These are phyloP conservation scores for Cryptococcus sp. DNA, from an alignment of 1,284 basidiomycete genomes.

Conservation along the genomic window DNA sequence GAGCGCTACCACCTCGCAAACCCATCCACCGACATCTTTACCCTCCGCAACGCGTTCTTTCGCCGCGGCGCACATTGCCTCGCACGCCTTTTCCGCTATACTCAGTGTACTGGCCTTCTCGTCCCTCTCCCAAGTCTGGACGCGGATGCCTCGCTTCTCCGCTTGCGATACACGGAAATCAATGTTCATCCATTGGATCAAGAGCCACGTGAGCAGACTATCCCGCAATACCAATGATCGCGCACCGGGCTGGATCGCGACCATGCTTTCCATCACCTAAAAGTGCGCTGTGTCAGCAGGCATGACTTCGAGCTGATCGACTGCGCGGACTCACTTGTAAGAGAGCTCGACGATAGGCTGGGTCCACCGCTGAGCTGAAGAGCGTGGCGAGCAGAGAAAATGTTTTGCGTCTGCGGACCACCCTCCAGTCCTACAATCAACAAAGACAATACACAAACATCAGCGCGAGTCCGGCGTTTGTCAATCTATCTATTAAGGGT, in stretches of 20 bases:
- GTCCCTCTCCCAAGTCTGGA: slow-evolving; percentile 18
- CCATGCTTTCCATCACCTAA: slow-evolving; percentile 71
- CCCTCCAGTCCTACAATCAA: slow-evolving; percentile 69
- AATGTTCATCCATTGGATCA: slow-evolving; percentile 62
- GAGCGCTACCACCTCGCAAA: slow-evolving; percentile 15
- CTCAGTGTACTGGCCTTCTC: slow-evolving; percentile 15
- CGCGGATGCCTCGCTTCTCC: background rate
- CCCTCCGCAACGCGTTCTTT: slow-evolving; percentile 12
- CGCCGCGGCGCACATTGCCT: slow-evolving; percentile 11
- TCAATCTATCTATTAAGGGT: too few species aligned
- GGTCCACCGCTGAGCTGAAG: slow-evolving; percentile 66
- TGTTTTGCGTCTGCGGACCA: slow-evolving; percentile 77
- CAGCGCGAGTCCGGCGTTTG: background rate
- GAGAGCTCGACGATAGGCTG: slow-evolving; percentile 60
- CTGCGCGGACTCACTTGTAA: slow-evolving; percentile 61
- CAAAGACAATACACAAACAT: background rate
- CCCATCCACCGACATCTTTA: slow-evolving; percentile 21
- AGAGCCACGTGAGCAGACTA: slow-evolving; percentile 73
- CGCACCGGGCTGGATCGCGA: slow-evolving; percentile 65
- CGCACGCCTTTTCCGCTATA: slow-evolving; percentile 10
- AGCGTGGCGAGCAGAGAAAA: slow-evolving; percentile 83
- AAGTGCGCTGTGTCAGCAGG: background rate
- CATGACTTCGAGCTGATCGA: too few species aligned
- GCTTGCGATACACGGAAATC: background rate
- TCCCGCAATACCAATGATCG: slow-evolving; percentile 69